These are phyloP conservation scores for Sechiopsis laciniata DNA, from an alignment of 306 rosid genomes.

Conservation along the genomic window DNA sequence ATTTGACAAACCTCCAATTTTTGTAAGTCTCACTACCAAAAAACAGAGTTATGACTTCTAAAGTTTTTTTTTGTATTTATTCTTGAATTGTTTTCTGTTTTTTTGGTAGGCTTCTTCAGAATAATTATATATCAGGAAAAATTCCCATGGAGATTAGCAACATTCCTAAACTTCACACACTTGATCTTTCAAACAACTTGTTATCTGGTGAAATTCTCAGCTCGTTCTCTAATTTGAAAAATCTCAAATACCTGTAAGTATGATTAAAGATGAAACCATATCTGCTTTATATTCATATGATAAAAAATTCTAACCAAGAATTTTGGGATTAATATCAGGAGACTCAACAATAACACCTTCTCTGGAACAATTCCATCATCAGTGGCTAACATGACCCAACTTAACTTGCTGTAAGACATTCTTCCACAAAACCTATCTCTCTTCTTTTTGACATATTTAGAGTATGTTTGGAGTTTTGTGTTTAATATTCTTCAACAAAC, in stretches of 20 bases:
- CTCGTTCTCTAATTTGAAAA: slow-evolving; percentile 53
- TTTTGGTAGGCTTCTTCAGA: slow-evolving; percentile 56
- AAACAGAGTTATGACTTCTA: neutral
- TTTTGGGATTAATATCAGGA: slow-evolving; percentile 40
- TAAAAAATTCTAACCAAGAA: slow-evolving; percentile 11
- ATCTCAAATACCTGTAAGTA: slow-evolving; percentile 77
- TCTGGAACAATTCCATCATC: slow-evolving; percentile 72
- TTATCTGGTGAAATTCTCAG: slow-evolving; percentile 66
- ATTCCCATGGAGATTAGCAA: slow-evolving; percentile 69
- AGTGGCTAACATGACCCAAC: no score
- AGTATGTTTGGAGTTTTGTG: no score
- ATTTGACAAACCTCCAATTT: slow-evolving; percentile 61
- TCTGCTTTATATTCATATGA: neutral
- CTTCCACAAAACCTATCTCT: no score
- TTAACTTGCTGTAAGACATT: no score
- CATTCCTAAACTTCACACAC: slow-evolving; percentile 68
- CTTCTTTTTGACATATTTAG: no score
- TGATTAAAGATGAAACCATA: slow-evolving; percentile 4
- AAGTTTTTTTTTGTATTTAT: neutral
- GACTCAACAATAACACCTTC: slow-evolving; percentile 74
- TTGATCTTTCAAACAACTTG: slow-evolving; percentile 73
- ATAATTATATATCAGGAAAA: slow-evolving; percentile 65
- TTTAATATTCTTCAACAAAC: neutral
- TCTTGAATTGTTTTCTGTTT: neutral
- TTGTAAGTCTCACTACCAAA: slow-evolving; percentile 46